Evolutionary conservation across 2,329 filamentous ascomycete genomes (phyloP).

Genomic region (Lasiodiplodia gonubiensis): DNA sequence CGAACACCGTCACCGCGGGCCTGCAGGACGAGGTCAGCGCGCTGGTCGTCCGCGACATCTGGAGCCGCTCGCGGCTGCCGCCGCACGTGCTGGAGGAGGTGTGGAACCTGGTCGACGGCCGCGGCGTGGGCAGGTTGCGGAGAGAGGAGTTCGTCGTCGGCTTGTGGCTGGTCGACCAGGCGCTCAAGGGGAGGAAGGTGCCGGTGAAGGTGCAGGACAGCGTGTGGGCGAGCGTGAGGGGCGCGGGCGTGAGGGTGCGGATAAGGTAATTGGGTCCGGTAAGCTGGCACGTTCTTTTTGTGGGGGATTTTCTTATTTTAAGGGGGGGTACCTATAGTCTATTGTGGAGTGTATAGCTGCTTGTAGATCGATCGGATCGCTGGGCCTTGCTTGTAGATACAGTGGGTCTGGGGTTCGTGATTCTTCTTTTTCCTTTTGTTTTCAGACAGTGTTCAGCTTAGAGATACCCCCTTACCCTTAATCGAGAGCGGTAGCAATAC

Average conservation of each 20-base stretch:
- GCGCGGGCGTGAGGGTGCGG: constrained; percentile 48
- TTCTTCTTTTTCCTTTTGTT: no score
- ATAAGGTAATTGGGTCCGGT: not conserved
- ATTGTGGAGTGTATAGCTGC: not conserved
- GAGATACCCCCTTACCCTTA: not conserved
- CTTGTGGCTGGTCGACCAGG: constrained; percentile 81
- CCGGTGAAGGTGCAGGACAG: constrained; percentile 73
- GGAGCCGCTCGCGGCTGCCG: constrained; percentile 71
- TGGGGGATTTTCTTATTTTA: not conserved
- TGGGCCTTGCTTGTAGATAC: no score
- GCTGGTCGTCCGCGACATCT: constrained; percentile 76
- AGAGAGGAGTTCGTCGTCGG: constrained; percentile 81
- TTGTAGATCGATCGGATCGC: not conserved
- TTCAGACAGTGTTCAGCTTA: not conserved
- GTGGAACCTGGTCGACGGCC: constrained; percentile 74
- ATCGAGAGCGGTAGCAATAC: no score
- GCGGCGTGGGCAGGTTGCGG: constrained; percentile 61
- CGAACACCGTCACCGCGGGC: not conserved
- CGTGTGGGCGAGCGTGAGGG: constrained; percentile 73
- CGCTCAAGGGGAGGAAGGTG: constrained; percentile 78
- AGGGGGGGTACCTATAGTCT: no score
- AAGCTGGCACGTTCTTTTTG: no score
- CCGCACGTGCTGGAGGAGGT: constrained; percentile 73
- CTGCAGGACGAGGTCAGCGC: constrained; percentile 61
- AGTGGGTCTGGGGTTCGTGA: not conserved